Evolutionary conservation across 129 eudicot species (phyloP).

Genomic region (Heracleum sosnowskyi): DNA sequence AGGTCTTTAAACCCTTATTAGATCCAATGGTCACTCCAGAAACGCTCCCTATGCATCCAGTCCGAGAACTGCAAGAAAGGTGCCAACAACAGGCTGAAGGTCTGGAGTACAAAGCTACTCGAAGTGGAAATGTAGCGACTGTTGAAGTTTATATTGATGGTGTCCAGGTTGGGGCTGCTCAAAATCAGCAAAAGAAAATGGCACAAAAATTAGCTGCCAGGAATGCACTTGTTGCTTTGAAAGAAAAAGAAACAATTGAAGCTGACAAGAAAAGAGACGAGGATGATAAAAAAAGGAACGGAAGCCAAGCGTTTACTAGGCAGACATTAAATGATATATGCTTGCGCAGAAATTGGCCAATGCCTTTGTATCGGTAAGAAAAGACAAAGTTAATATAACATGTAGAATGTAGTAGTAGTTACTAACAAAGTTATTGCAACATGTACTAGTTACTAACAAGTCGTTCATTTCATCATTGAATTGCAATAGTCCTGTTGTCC

Average conservation of each 20-base stretch:
- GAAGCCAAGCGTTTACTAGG: constrained; percentile 76
- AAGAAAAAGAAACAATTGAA: constrained; percentile 58
- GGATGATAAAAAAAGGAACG: constrained; percentile 61
- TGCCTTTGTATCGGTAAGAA: constrained; percentile 84
- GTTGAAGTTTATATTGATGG: constrained; percentile 88
- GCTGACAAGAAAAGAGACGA: constrained; percentile 47
- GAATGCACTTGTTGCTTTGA: constrained; percentile 78
- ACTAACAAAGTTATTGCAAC: background rate
- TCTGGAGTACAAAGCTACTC: constrained; percentile 84
- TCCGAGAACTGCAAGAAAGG: constrained; percentile 92
- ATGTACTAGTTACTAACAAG: background rate
- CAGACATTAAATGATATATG: constrained; percentile 97
- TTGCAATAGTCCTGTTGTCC: background rate
- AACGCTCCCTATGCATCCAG: constrained; percentile 99
- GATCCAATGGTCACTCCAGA: constrained; percentile 98
- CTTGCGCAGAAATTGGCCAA: constrained; percentile 97
- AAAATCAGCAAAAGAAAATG: constrained; percentile 95
- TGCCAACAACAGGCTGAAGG: constrained; percentile 99
- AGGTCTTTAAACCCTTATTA: constrained; percentile 91
- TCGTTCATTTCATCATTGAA: background rate
- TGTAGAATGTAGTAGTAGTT: background rate
- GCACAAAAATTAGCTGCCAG: constrained; percentile 98
- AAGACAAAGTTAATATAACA: background rate
- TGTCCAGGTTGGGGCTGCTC: constrained; percentile 71
- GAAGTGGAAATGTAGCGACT: constrained; percentile 85